These are phyloP conservation scores for Carnegiea gigantea DNA, from an alignment of 179 eudicot species.

Conservation along the genomic window DNA sequence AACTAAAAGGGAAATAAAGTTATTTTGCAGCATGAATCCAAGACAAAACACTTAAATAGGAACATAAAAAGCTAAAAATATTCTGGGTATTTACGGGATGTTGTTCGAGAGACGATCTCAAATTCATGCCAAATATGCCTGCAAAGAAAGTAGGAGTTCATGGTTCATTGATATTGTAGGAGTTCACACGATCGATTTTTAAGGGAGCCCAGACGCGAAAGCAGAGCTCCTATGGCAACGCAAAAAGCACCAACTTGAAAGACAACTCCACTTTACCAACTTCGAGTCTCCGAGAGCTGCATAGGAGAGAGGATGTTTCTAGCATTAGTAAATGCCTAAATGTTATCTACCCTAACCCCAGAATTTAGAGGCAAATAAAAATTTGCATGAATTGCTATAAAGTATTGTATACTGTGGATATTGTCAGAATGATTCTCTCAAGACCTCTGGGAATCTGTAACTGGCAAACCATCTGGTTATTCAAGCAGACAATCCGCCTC, in stretches of 20 bases:
- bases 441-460: not conserved
- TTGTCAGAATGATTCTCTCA: not conserved
- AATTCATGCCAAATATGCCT: constrained; percentile 99
- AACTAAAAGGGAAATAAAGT: not conserved
- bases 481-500: not conserved
- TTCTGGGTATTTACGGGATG: constrained; percentile 53
- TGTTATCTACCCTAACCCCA: not conserved
- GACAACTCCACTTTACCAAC: constrained; percentile 94
- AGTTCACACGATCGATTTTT: not conserved
- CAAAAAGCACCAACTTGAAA: constrained; percentile 98
- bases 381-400: not conserved
- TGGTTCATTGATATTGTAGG: not conserved
- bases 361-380: constrained; percentile 1
- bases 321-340: constrained; percentile 10
- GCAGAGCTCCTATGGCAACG: constrained; percentile 81
- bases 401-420: not conserved
- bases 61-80: not conserved
- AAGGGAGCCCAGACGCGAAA: constrained; percentile 55
- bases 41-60: not conserved
- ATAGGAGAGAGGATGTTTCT: constrained; percentile 9
- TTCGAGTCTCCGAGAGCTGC: constrained; percentile 95
- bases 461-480: not conserved
- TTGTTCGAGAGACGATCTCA: constrained; percentile 93
- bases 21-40: not conserved
- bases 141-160: constrained; percentile 20